Evolutionary conservation across 2,329 filamentous ascomycete genomes (phyloP), one percentile per base, ranked within the genome.

Genomic region (Colletotrichum paranaense): DNA sequence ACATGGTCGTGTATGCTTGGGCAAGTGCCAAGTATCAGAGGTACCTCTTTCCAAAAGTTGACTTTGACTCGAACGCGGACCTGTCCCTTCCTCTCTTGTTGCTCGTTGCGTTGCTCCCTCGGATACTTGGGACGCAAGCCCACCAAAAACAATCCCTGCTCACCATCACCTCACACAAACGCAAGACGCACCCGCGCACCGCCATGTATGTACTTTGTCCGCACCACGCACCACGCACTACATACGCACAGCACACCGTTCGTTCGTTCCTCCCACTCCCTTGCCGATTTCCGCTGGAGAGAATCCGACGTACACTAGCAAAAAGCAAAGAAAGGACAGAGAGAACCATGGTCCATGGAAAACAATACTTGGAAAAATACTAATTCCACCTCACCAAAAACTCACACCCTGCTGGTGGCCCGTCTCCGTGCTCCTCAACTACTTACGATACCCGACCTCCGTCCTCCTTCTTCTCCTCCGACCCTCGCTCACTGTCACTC

Each of bases 241-340:
- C 52, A 24, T 32, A 63, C 42, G 26, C 60, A 52, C 42, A 49
- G 60, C 62, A 65, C 62, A 72, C 68, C 24, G 42, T 64, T 55
- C 66, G 55, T 53, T 32, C 66, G 42, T 53, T 32, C 62, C 65
- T n/a, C 62, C 32, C 46, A 53, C 42, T 71, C 71, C 71, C 67
- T 70, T 73, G 67, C 60, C 60, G 59, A 73, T 73, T 73, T 55
- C 70, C 66, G 66, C 67, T 73, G 70, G 60, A 64, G 70, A 73
- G 42, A 49, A 49, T n/a, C 19, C 19, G 42, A 22, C 42, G 32
- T 35, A 35, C 32, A 35, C 42, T 22, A 68, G 58, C 22, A 46
- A 55, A 11, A 57, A 38, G 26, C 2, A 46, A 11, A 55, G 46
- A 53, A 52, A 9, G 22, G 5, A 69, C 24, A 60, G 49, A 72